Base-by-base conservation (phyloP, 306 rosid genomes). In the Astragalus glycyphyllos region DNA sequence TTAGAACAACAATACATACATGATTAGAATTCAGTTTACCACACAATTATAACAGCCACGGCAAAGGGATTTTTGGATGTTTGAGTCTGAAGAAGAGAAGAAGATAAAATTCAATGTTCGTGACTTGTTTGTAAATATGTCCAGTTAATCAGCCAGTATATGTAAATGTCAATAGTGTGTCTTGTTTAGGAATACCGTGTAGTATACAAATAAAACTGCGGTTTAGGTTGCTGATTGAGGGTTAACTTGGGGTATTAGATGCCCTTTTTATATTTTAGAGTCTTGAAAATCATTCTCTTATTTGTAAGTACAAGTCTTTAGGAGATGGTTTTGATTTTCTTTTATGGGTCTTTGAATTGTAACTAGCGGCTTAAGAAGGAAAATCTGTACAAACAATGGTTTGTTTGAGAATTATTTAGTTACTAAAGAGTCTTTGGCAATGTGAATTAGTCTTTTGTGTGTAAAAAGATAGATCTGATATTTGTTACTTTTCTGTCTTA, bases 351-450 rank as follows among this genome's bases (percentile, higher is more conserved):
- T 66, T 65, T 55, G 55, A 75, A 78, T 35, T 59, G 41, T 64
- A 79, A 46, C 80, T 72, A 68, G 44, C 78, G 79, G 79, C 84
- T 75, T 77, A 47, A 65, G 68, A 50, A 72, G 44, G 63, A 35
- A 80, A 69, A 82, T 68, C 14, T 90, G 92, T 86, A 84, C 75
- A 86, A 77, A 68, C 49, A 38, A 66, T 71, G 79, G 84, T 69
- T 75, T 73, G 44, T 68, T 74, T 68, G 84, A 71, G 82, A 77
- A 62, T 69, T 50, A 15, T 69, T 26, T 55, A 11, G 44, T 57
- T 16, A 6, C 31, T 48, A 1, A 35, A 50, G 68, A 51, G 42
- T 45, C 59, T 11, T 74, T 60, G 41, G 46, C 4, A 55, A 65
- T 37, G 53, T 69, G 68, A 40, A 5, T 45, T 9, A 56, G 40